Conservation (phyloP, 805 yeast genomes). For the Yueomyces sinensis region DNA sequence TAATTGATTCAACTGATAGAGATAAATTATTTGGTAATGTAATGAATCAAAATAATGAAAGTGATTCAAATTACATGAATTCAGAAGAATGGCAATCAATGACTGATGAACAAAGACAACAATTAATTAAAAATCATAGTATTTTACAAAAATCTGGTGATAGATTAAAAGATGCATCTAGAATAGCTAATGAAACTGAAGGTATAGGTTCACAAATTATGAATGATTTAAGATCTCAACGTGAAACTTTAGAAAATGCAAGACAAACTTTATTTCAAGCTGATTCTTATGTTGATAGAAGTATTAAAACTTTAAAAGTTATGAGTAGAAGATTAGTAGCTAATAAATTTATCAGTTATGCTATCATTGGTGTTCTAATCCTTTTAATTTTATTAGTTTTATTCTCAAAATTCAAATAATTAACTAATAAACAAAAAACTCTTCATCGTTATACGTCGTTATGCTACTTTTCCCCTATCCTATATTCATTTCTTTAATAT, state of each 20-base stretch:
- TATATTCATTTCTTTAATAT: too few species aligned
- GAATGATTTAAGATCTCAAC: slow-evolving; percentile 77
- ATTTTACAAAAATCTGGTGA: slow-evolving; percentile 74
- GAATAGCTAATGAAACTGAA: slow-evolving; percentile 89
- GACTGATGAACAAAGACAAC: slow-evolving; percentile 63
- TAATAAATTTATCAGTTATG: slow-evolving; percentile 78
- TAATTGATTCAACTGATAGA: slow-evolving; percentile 62
- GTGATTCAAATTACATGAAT: neutral
- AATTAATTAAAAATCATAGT: slow-evolving; percentile 62
- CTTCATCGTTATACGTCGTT: too few species aligned
- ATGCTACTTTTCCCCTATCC: too few species aligned
- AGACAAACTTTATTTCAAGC: slow-evolving; percentile 82
- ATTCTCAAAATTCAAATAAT: slow-evolving; percentile 63
- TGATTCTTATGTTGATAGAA: slow-evolving; percentile 83
- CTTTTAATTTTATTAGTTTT: slow-evolving; percentile 70
- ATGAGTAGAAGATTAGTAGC: slow-evolving; percentile 93
- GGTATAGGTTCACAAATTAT: slow-evolving; percentile 81
- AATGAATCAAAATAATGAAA: slow-evolving; percentile 5
- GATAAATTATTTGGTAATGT: slow-evolving; percentile 53
- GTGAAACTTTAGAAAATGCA: slow-evolving; percentile 82
- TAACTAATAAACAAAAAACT: too few species aligned
- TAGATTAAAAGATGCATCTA: slow-evolving; percentile 72
- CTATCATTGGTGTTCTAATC: slow-evolving; percentile 79
- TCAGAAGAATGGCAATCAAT: slow-evolving; percentile 14
- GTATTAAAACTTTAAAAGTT: slow-evolving; percentile 69